A percentile compares a stretch with the other conserved stretches of the same genome.
phyloP scores from a whole-genome alignment of 228 moss, liverwort and hornwort genomes.

The Sphagnum fallax region DNA sequence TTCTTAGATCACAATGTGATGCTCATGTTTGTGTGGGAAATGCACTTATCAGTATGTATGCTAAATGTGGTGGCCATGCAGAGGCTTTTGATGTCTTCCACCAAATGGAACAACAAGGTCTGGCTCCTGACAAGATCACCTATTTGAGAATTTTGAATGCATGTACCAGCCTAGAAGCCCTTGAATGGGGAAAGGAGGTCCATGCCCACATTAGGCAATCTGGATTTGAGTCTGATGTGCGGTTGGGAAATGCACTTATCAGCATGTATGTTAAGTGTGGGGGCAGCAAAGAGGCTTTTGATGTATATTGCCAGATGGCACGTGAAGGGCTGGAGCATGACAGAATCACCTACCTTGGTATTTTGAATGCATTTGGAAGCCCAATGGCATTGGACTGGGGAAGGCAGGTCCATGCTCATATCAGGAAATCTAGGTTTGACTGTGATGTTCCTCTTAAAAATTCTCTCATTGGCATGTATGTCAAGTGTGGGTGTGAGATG shows the following conservation, averaged over 20 bases:
- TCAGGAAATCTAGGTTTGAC: background rate
- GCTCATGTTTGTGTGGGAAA: background rate
- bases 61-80: background rate
- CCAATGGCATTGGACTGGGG: background rate
- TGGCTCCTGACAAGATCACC: constrained; percentile 2
- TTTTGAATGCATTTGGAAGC: constrained; percentile 7
- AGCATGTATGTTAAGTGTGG: constrained; percentile 9
- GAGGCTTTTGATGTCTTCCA: constrained; percentile 4
- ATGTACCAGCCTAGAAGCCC: background rate
- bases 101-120: constrained; percentile 4
- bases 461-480: background rate
- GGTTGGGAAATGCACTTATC: constrained; percentile 5
- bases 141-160: constrained; percentile 8
- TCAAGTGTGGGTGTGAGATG: background rate
- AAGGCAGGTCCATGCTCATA: background rate
- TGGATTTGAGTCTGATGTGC: constrained; percentile 1
- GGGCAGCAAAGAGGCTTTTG: background rate
- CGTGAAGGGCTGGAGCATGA: constrained; percentile 1
- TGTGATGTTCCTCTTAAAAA: background rate
- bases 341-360: constrained; percentile 1
- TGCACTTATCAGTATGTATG: constrained; percentile 1
- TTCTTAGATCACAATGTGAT: background rate
- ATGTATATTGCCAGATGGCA: background rate
- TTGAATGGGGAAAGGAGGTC: constrained; percentile 5
- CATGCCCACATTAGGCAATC: background rate